Evolutionary conservation across 768 basidiomycete genomes (phyloP), one percentile per base, ranked within the genome.

Genomic region (Pulveroboletus sp.): DNA sequence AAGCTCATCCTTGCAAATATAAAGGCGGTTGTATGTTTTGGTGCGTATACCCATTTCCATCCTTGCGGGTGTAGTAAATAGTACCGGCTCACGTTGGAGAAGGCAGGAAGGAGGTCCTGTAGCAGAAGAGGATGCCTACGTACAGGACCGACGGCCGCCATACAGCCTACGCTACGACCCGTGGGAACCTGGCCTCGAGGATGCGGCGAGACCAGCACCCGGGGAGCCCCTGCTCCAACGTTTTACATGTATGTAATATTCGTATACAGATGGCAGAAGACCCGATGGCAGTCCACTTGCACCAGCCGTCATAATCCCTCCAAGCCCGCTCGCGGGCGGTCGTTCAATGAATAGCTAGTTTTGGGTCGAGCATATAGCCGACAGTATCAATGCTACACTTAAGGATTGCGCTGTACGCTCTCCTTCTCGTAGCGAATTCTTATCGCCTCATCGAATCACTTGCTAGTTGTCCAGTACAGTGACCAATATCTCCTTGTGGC

Each of bases 11-110:
- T 75, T 14, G 23, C 50, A 0, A 50, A 40, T 1, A 65, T 72
- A 50, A 73, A 72, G 50, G 80, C 75, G 6, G 72, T 81, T 33
- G 79, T 81, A 2, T 69, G 77, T 1, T 80, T 81, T 48, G 76
- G 78, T 19, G 79, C 77, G 55, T 37, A 69, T 64, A n/a, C n/a
- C n/a, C n/a, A n/a, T n/a, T n/a, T n/a, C 38, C 16, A 10, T 37
- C 6, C 25, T 11, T 14, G 19, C 40, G 12, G 12, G 23, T 33
- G n/a, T 10, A n/a, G n/a, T n/a, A n/a, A 6, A 7, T 29, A 14
- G 19, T 2, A 11, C 10, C 49, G 6, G 47, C n/a, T n/a, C n/a
- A n/a, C n/a, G n/a, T n/a, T n/a, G n/a, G n/a, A n/a, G n/a, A n/a
- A n/a, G n/a, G n/a, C n/a, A n/a, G n/a, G n/a, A n/a, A n/a, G n/a